These are phyloP conservation scores for Chaetomiaceae sp. DNA, from an alignment of 2,329 filamentous ascomycete genomes.

Conservation along the genomic window DNA sequence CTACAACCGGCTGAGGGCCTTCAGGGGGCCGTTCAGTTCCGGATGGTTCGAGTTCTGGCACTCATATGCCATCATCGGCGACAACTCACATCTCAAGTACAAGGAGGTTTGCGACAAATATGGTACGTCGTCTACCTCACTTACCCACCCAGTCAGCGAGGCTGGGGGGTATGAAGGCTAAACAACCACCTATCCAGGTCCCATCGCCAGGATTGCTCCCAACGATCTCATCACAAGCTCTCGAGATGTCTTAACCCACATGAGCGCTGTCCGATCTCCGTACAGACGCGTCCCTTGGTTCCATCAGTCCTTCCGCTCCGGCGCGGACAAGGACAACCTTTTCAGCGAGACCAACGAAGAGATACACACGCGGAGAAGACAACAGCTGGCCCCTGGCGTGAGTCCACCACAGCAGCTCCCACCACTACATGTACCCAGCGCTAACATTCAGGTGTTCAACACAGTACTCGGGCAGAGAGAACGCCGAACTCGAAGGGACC, in stretches of 20 bases:
- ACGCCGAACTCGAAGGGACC: constrained; percentile 41
- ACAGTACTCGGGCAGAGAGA: constrained; percentile 51
- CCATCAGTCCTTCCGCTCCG: constrained; percentile 12
- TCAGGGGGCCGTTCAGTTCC: not conserved
- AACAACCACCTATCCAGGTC: constrained; percentile 8
- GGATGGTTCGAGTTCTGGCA: not conserved
- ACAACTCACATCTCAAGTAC: not conserved
- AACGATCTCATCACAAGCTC: constrained; percentile 13
- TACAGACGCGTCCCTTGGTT: constrained; percentile 16
- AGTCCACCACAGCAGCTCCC: constrained; percentile 6
- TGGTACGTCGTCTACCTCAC: not conserved
- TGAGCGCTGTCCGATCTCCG: constrained; percentile 12
- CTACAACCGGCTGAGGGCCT: not conserved
- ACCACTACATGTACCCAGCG: not conserved
- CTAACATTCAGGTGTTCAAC: not conserved
- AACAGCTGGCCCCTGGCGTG: constrained; percentile 47
- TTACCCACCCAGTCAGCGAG: too few relatives aligned
- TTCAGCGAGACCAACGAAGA: constrained; percentile 45
- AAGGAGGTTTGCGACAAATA: constrained; percentile 2
- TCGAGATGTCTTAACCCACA: constrained; percentile 14
- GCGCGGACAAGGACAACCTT: constrained; percentile 39
- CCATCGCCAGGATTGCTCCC: constrained; percentile 19
- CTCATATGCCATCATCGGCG: not conserved
- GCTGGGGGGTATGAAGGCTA: not conserved
- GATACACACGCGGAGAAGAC: constrained; percentile 39